Conservation (phyloP, 2,329 filamentous ascomycete genomes). For the Neurospora crassa region DNA sequence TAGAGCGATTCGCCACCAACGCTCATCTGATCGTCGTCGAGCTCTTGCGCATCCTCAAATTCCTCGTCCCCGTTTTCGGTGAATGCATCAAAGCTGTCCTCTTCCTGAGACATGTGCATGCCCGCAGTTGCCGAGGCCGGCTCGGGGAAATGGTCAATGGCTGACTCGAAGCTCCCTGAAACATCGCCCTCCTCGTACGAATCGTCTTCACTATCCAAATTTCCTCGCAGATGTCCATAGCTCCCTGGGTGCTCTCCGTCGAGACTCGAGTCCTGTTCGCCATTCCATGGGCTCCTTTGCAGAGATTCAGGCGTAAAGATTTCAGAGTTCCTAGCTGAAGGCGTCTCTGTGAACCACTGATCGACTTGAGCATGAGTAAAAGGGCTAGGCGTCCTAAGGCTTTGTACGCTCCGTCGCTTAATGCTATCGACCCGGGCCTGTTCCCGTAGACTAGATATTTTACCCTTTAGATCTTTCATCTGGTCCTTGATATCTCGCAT, state of each 20-base stretch:
- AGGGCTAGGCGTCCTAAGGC: slow-evolving; percentile 64
- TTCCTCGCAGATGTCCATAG: slow-evolving; percentile 4
- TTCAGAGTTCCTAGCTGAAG: slow-evolving; percentile 16
- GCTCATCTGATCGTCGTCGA: slow-evolving; percentile 38
- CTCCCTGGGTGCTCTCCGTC: slow-evolving; percentile 17
- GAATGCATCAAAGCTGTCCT: slow-evolving; percentile 28
- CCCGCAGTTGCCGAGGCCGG: slow-evolving; percentile 2
- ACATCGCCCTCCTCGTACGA: slow-evolving; percentile 20
- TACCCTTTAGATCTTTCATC: slow-evolving; percentile 76
- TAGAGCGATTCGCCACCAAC: slow-evolving; percentile 57
- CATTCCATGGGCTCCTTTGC: slow-evolving; percentile 22
- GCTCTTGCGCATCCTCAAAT: slow-evolving; percentile 22
- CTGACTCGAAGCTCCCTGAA: slow-evolving; percentile 16
- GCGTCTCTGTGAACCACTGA: slow-evolving; percentile 36
- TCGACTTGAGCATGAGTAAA: slow-evolving; percentile 61
- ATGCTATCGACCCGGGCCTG: slow-evolving; percentile 71
- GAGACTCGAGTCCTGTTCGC: slow-evolving; percentile 19
- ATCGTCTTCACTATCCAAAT: slow-evolving; percentile 19
- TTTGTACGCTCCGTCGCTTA: slow-evolving; percentile 67
- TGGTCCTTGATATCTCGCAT: slow-evolving; percentile 70
- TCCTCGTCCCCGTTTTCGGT: slow-evolving; percentile 29
- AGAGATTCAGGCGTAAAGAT: slow-evolving; percentile 5
- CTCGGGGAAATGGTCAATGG: slow-evolving; percentile 3
- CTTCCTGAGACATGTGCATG: slow-evolving; percentile 21
- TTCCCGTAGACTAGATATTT: slow-evolving; percentile 71